phyloP scores from a whole-genome alignment of 495 filamentous ascomycete species.

The Ascobolus immersus region DNA sequence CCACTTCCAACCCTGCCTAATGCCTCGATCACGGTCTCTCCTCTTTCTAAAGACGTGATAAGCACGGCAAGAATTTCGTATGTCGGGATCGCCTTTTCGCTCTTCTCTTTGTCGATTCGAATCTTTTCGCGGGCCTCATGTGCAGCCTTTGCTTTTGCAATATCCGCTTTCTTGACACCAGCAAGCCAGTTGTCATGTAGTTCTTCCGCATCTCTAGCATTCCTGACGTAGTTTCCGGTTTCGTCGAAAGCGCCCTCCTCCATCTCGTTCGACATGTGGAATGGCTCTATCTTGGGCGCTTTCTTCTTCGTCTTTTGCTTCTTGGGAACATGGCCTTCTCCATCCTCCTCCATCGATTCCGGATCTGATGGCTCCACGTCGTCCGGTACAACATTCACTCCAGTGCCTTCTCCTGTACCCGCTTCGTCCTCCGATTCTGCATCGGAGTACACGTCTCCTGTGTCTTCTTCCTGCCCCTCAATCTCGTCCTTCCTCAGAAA shows the following conservation, averaged over 20 bases:
- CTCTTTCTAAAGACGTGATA: slow-evolving; percentile 46
- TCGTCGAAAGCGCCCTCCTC: slow-evolving; percentile 87
- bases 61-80: slow-evolving; percentile 46
- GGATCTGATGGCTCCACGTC: slow-evolving; percentile 35
- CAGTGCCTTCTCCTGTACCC: slow-evolving; percentile 49
- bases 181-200: slow-evolving; percentile 82
- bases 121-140: slow-evolving; percentile 68
- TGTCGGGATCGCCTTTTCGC: slow-evolving; percentile 48
- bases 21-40: slow-evolving; percentile 75
- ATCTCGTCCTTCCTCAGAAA: slow-evolving; percentile 59
- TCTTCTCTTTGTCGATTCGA: slow-evolving; percentile 34
- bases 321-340: no score
- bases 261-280: slow-evolving; percentile 75
- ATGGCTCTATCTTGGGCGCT: slow-evolving; percentile 86
- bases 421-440: slow-evolving; percentile 32
- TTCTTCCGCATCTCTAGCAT: slow-evolving; percentile 67
- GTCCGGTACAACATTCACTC: slow-evolving; percentile 36
- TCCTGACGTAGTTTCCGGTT: slow-evolving; percentile 72
- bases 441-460: slow-evolving; percentile 19
- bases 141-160: slow-evolving; percentile 63
- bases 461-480: slow-evolving; percentile 53
- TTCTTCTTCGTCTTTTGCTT: slow-evolving; percentile 82
- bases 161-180: slow-evolving; percentile 77
- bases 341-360: slow-evolving; percentile 70
- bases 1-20: slow-evolving; percentile 54